A percentile compares a stretch with the other conserved stretches of the same genome.
These are phyloP conservation scores for Dryas alaskensis DNA, from an alignment of 306 rosid species.

Conservation along the genomic window DNA sequence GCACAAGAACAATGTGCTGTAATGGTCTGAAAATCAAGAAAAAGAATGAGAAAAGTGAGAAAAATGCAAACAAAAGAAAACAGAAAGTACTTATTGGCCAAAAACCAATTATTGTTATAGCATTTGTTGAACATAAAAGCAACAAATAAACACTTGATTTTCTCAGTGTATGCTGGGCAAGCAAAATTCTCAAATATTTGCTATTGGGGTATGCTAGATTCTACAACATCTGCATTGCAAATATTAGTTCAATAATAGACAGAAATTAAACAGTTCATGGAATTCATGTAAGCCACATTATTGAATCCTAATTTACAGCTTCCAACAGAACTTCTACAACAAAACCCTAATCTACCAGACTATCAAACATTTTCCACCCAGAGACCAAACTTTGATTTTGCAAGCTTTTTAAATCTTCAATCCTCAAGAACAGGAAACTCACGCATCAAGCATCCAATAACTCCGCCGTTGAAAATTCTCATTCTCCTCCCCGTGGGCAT, in stretches of 20 bases:
- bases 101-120: neutral
- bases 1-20: slow-evolving; percentile 78
- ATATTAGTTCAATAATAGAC: too few relatives aligned
- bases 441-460: slow-evolving; percentile 83
- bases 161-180: neutral
- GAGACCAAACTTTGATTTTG: neutral
- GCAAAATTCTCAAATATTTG: neutral
- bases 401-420: neutral
- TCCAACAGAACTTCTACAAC: neutral
- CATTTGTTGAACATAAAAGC: neutral
- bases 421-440: slow-evolving; percentile 29
- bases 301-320: neutral
- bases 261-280: too few relatives aligned
- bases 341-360: neutral
- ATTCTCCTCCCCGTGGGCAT: slow-evolving; percentile 80
- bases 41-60: neutral
- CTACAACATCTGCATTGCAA: too few relatives aligned
- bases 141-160: neutral
- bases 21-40: slow-evolving; percentile 48
- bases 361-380: neutral
- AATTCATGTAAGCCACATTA: neutral
- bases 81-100: neutral
- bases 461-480: slow-evolving; percentile 67
- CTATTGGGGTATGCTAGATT: neutral
- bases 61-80: neutral